Evolutionary conservation across 2,329 filamentous ascomycete genomes (phyloP).

Genomic region (Curvularia sp.): DNA sequence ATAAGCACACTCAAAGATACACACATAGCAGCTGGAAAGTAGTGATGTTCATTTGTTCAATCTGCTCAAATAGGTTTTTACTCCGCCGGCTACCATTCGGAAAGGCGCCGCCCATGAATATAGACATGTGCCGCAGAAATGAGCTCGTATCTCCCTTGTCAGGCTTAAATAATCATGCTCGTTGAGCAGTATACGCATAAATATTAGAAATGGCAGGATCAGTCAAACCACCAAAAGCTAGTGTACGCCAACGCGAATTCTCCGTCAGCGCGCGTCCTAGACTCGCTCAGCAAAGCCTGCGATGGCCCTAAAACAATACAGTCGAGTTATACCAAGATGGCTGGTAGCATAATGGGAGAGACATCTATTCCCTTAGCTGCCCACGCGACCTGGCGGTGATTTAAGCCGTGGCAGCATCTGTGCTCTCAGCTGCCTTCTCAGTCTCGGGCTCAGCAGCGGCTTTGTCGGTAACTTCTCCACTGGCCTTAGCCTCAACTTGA

Average conservation of each 20-base stretch:
- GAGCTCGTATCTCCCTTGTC: conserved; percentile 1
- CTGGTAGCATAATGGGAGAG: neutral
- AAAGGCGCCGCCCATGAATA: conserved; percentile 2
- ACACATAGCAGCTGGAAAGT: neutral
- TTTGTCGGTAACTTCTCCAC: conserved; percentile 19
- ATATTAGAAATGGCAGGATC: conserved; percentile 12
- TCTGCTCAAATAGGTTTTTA: conserved; percentile 22
- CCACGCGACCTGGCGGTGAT: neutral
- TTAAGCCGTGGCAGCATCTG: conserved; percentile 16
- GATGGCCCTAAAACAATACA: conserved; percentile 5
- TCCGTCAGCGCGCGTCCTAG: neutral
- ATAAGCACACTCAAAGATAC: neutral
- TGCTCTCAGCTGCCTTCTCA: conserved; percentile 16
- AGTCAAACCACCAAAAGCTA: conserved; percentile 5
- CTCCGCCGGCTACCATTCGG: conserved; percentile 9
- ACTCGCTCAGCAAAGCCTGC: neutral
- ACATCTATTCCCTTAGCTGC: neutral
- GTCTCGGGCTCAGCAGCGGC: conserved; percentile 18
- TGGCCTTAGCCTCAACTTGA: conserved; percentile 25
- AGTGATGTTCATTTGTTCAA: conserved; percentile 6
- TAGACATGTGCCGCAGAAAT: conserved; percentile 8
- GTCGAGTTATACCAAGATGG: conserved; percentile 1
- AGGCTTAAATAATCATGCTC: conserved; percentile 16
- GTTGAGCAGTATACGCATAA: conserved; percentile 25
- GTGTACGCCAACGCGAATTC: conserved; percentile 1